Evolutionary conservation across 257 asterid genomes (phyloP), one percentile per base, ranked within the genome.

Genomic region (Craterostigma plantagineum): DNA sequence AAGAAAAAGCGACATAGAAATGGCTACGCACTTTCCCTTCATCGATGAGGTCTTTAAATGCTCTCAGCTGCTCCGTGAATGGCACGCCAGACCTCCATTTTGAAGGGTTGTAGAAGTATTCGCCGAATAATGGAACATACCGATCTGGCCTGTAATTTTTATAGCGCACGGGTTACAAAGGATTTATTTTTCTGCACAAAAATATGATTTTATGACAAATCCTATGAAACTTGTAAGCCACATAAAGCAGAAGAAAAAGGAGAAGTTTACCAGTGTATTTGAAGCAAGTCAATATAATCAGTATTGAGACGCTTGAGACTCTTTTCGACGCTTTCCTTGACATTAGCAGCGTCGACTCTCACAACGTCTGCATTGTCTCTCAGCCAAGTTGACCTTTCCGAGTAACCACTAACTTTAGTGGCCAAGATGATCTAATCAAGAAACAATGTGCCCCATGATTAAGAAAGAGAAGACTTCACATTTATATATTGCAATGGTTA

Each of bases 301-400:
- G 86, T 86, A 57, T 72, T 65, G 35, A 86, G 83, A 39, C 97
- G 94, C 62, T 73, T 68, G 54, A 86, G 94, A 57, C 97, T 86
- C 65, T 81, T 78, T 59, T 77, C 97, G 38, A 86, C 92, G 57
- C 97, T 86, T 65, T 86, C 94, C 71, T 16, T 68, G 49, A 81
- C 75, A 59, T 86, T 86, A 57, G 87, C 87, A 61, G 97, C 87
- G 71, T 86, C 97, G 45, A 86, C 94, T 49, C 94, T 67, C 51
- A 72, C 35, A 46, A 66, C 66, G 43, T 69, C 44, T 18, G 69
- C 55, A 42, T 68, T 69, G 39, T 81, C 97, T 37, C 97, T 81
- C 49, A 86, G 8, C 55, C 68, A 78, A 50, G 54, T 14, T 52
- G 71, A 7, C 40, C 67, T 37, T 52, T 81, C 87, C 15, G 97